phyloP scores from a whole-genome alignment of 2,329 filamentous ascomycete genomes.

The Akanthomyces muscarius region DNA sequence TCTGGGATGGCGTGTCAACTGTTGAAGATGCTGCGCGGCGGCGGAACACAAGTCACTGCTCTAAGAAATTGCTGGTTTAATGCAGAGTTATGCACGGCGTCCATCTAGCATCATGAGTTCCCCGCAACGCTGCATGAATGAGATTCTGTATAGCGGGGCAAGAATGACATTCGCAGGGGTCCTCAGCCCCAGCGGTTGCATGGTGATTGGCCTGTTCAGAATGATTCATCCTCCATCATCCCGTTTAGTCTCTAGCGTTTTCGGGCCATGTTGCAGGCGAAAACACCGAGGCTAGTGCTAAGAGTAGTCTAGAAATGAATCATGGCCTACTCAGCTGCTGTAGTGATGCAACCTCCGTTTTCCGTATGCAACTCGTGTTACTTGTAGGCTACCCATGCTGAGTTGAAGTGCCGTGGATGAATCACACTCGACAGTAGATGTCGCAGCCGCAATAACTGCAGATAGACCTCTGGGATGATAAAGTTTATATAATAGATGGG shows the following conservation, averaged over 20 bases:
- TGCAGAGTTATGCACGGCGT: no score
- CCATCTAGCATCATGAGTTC: no score
- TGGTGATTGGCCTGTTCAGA: slow-evolving; percentile 1
- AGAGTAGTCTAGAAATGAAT: not conserved
- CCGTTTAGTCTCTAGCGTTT: not conserved
- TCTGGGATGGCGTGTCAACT: no score
- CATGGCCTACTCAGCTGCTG: not conserved
- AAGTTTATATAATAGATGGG: not conserved
- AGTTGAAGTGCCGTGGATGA: not conserved
- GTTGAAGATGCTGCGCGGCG: no score
- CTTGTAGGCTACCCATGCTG: not conserved
- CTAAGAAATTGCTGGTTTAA: no score
- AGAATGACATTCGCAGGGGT: not conserved
- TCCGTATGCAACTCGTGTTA: no score
- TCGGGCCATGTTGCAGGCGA: not conserved
- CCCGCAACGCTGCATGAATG: no score
- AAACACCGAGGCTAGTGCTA: not conserved
- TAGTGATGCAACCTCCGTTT: no score
- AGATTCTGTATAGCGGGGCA: no score
- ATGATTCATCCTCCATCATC: slow-evolving; percentile 12
- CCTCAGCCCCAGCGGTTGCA: not conserved
- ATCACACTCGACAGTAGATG: slow-evolving; percentile 1
- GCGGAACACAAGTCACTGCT: no score
- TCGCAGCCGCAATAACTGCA: not conserved
- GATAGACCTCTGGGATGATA: not conserved